Percentiles rank a stretch among this genome's conserved stretches.
phyloP scores from a whole-genome alignment of 108 stramenopile species.

The Pseudonitzschia pungens region DNA sequence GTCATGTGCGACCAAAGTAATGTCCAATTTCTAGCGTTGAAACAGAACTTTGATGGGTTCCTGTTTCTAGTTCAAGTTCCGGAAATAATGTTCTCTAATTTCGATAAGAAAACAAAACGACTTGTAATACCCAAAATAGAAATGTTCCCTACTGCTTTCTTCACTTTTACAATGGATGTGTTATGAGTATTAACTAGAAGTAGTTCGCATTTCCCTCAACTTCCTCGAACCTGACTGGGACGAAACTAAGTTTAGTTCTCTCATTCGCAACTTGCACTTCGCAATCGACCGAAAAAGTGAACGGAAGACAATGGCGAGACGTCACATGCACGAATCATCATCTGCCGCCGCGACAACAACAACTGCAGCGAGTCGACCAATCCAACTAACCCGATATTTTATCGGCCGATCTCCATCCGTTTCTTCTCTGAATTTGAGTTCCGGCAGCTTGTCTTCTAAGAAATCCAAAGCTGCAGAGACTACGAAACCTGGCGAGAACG shows the following conservation, averaged over 20 bases:
- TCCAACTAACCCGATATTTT: not conserved
- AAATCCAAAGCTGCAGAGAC: not conserved
- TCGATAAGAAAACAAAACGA: too few species aligned
- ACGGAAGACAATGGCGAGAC: not conserved
- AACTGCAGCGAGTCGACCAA: not conserved
- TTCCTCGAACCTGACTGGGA: not conserved
- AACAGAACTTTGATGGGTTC: too few species aligned
- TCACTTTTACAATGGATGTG: too few species aligned
- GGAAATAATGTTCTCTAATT: too few species aligned
- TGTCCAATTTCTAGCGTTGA: too few species aligned
- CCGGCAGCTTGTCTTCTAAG: not conserved
- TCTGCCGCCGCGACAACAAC: not conserved
- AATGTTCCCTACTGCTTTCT: too few species aligned
- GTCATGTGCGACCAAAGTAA: too few species aligned
- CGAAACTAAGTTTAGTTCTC: not conserved
- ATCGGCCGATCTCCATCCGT: not conserved
- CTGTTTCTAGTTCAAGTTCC: too few species aligned
- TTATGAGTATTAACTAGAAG: too few species aligned
- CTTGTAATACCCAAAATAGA: too few species aligned
- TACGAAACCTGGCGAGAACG: not conserved
- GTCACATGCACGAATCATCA: not conserved
- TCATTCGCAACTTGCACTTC: too few species aligned
- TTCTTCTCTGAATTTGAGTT: not conserved
- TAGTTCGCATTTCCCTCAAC: too few species aligned
- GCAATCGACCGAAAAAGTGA: not conserved